Conservation (phyloP, 1,284 basidiomycete species). For the Leccinum laetum region DNA sequence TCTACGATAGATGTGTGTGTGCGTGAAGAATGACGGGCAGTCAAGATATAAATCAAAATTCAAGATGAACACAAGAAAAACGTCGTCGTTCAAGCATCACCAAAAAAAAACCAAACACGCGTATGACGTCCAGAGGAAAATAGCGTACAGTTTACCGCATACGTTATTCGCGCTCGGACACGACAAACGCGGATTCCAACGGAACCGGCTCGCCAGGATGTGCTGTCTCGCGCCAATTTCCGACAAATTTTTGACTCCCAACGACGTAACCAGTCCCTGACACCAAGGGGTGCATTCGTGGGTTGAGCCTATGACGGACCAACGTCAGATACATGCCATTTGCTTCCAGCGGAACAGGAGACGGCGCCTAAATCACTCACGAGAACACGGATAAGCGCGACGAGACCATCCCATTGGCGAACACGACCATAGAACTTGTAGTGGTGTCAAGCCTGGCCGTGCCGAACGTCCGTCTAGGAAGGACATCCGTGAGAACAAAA, state of each 20-base stretch:
- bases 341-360: neutral
- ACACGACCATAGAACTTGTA: slow-evolving; percentile 65
- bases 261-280: slow-evolving; percentile 66
- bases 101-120: neutral
- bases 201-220: slow-evolving; percentile 42
- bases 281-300: slow-evolving; percentile 28
- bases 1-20: slow-evolving; percentile 22
- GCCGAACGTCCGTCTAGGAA: slow-evolving; percentile 49
- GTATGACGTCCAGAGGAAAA: neutral
- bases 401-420: slow-evolving; percentile 65
- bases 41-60: slow-evolving; percentile 13
- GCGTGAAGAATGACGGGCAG: slow-evolving; percentile 10
- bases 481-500: slow-evolving; percentile 1
- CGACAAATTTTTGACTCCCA: slow-evolving; percentile 63
- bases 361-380: slow-evolving; percentile 26
- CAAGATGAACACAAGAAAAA: slow-evolving; percentile 7
- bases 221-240: slow-evolving; percentile 56
- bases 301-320: neutral
- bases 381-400: slow-evolving; percentile 57
- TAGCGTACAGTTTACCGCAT: neutral
- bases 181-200: slow-evolving; percentile 60
- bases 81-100: slow-evolving; percentile 8
- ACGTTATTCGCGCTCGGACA: slow-evolving; percentile 41
- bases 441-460: slow-evolving; percentile 59
- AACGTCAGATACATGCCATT: neutral